phyloP scores from a whole-genome alignment of 2,329 filamentous ascomycete genomes.

The Coccinonectria pachysandricola region DNA sequence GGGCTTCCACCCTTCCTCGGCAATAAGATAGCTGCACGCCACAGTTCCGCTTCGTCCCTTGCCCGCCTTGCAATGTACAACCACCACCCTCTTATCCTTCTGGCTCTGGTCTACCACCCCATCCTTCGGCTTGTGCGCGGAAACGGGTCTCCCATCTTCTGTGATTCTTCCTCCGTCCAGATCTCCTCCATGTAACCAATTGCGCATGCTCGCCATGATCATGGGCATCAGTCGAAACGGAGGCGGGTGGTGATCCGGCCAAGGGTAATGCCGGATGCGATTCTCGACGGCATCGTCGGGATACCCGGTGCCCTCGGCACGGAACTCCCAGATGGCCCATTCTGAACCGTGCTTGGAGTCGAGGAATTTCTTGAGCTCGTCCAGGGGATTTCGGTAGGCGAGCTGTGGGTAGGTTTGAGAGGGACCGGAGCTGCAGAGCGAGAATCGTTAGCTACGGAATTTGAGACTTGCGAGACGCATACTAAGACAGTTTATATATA shows the following conservation, averaged over 20 bases:
- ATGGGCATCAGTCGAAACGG: slow-evolving; percentile 81
- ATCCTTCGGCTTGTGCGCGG: slow-evolving; percentile 5
- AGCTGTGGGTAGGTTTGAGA: slow-evolving; percentile 81
- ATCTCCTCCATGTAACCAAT: slow-evolving; percentile 59
- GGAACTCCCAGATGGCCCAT: slow-evolving; percentile 98
- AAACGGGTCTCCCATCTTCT: slow-evolving; percentile 8
- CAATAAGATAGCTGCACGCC: slow-evolving; percentile 81
- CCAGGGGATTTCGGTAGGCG: slow-evolving; percentile 87
- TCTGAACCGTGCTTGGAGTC: slow-evolving; percentile 71
- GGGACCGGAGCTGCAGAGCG: slow-evolving; percentile 65
- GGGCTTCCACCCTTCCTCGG: slow-evolving; percentile 58
- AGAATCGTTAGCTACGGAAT: slow-evolving; percentile 6
- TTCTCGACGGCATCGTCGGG: slow-evolving; percentile 81
- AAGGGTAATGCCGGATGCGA: slow-evolving; percentile 83
- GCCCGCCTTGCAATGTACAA: slow-evolving; percentile 95
- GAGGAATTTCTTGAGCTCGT: slow-evolving; percentile 77
- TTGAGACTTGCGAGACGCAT: too few relatives aligned
- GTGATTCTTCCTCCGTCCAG: slow-evolving; percentile 17
- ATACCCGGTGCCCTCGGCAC: slow-evolving; percentile 92
- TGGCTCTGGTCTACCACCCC: slow-evolving; percentile 23
- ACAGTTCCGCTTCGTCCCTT: slow-evolving; percentile 89
- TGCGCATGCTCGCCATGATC: slow-evolving; percentile 86
- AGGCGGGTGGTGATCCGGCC: slow-evolving; percentile 94
- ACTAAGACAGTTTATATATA: neutral
- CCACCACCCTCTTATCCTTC: slow-evolving; percentile 57